Evolutionary conservation across 2,329 filamentous ascomycete species (phyloP).

Genomic region (Diaporthe longicolla): DNA sequence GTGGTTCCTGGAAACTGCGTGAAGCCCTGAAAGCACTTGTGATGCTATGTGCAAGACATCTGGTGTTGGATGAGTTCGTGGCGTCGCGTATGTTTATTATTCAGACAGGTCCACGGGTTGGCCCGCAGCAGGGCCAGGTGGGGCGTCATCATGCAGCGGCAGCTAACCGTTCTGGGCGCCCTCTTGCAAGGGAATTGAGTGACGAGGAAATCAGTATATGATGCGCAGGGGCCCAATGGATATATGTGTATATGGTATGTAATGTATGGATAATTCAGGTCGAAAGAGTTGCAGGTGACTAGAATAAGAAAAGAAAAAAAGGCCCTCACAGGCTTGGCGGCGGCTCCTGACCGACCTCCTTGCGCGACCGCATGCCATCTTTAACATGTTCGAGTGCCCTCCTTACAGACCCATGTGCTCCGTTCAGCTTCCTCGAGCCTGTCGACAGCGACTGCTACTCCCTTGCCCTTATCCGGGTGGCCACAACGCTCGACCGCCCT

Average conservation of each 20-base stretch:
- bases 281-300: neutral
- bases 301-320: neutral
- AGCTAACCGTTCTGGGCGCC: constrained; percentile 2
- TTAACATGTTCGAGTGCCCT: constrained; percentile 10
- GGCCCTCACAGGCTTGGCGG: constrained; percentile 10
- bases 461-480: neutral
- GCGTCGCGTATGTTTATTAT: neutral
- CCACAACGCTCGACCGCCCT: neutral
- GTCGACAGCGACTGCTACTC: neutral
- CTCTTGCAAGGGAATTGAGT: neutral
- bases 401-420: constrained; percentile 8
- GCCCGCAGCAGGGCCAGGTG: constrained; percentile 2
- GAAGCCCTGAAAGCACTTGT: no score
- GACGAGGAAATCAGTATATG: neutral
- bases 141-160: neutral
- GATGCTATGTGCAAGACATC: neutral
- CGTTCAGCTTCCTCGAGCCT: neutral
- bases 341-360: neutral
- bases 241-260: neutral
- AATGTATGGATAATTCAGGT: neutral
- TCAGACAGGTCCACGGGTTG: constrained; percentile 4
- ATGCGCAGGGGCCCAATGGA: neutral
- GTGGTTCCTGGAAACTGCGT: neutral
- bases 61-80: neutral
- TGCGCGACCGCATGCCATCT: constrained; percentile 18